phyloP scores from a whole-genome alignment of 1,139 yeast genomes.

The Entelexis sorbosivorans region DNA sequence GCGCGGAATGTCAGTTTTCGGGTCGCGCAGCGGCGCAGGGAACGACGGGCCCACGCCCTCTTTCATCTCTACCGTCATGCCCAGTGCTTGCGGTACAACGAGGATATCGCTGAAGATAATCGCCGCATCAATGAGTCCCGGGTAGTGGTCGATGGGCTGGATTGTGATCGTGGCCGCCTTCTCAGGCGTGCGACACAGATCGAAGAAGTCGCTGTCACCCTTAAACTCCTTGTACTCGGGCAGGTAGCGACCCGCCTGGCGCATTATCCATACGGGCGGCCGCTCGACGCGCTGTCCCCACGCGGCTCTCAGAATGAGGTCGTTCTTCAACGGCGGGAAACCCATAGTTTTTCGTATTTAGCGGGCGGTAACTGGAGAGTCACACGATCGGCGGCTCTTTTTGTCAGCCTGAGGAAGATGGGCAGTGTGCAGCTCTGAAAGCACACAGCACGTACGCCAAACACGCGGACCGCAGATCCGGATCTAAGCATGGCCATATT shows the following conservation, averaged over 20 bases:
- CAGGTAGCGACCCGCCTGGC: constrained; percentile 81
- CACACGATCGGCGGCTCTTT: background rate
- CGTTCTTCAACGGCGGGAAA: constrained; percentile 63
- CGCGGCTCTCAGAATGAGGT: constrained; percentile 83
- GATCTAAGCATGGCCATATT: too few species aligned
- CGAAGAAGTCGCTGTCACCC: constrained; percentile 80
- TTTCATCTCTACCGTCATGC: constrained; percentile 85
- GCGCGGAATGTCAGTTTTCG: constrained; percentile 47
- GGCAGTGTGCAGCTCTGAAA: too few species aligned
- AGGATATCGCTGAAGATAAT: constrained; percentile 90
- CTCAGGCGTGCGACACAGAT: constrained; percentile 87
- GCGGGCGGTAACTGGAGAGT: background rate
- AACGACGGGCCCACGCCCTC: constrained; percentile 95
- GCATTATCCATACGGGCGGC: constrained; percentile 98
- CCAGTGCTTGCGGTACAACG: constrained; percentile 97
- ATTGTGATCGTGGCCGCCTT: constrained; percentile 87
- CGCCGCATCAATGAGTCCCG: constrained; percentile 89
- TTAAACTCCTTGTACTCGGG: constrained; percentile 90
- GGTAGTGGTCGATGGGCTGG: constrained; percentile 85
- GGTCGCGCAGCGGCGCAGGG: constrained; percentile 71
- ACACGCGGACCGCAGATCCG: too few species aligned
- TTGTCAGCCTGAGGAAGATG: constrained; percentile 1
- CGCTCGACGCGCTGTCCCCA: constrained; percentile 74
- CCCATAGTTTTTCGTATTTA: background rate
- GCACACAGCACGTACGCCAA: too few species aligned